Percentiles rank a stretch among this genome's conserved stretches.
phyloP scores from a whole-genome alignment of 2,329 filamentous ascomycete genomes.

The Xylariaceae sp. region DNA sequence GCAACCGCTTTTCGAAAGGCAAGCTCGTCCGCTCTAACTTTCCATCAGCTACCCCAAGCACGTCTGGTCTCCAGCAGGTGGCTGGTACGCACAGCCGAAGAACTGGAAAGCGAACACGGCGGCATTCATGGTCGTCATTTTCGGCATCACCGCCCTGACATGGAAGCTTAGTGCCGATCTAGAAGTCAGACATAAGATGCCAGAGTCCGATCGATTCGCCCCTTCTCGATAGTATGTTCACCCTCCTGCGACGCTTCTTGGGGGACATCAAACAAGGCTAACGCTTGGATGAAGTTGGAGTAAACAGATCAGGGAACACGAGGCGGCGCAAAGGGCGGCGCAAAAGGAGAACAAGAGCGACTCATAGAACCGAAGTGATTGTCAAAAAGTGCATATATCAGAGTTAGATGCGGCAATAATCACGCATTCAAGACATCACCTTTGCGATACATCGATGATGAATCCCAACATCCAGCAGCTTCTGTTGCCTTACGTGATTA shows the following conservation, averaged over 20 bases:
- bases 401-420: conserved; percentile 20
- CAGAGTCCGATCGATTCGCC: conserved; percentile 77
- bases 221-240: conserved; percentile 80
- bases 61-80: conserved; percentile 97
- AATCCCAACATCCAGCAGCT: background rate
- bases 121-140: conserved; percentile 68
- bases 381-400: conserved; percentile 29
- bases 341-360: conserved; percentile 37
- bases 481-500: background rate
- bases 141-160: conserved; percentile 67
- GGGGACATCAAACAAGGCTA: background rate
- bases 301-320: conserved; percentile 50
- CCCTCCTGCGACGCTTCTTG: background rate
- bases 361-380: conserved; percentile 22
- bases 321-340: conserved; percentile 42
- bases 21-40: conserved; percentile 28
- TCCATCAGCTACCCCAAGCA: conserved; percentile 85
- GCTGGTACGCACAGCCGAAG: conserved; percentile 92
- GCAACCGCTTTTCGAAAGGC: conserved; percentile 10
- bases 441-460: background rate
- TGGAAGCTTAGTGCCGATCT: conserved; percentile 75
- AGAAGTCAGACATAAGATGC: conserved; percentile 76
- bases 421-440: conserved; percentile 3
- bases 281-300: conserved; percentile 41
- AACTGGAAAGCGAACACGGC: conserved; percentile 96